Evolutionary conservation across 148 eudicot species (phyloP).

Genomic region (Chenopodium quinoa): DNA sequence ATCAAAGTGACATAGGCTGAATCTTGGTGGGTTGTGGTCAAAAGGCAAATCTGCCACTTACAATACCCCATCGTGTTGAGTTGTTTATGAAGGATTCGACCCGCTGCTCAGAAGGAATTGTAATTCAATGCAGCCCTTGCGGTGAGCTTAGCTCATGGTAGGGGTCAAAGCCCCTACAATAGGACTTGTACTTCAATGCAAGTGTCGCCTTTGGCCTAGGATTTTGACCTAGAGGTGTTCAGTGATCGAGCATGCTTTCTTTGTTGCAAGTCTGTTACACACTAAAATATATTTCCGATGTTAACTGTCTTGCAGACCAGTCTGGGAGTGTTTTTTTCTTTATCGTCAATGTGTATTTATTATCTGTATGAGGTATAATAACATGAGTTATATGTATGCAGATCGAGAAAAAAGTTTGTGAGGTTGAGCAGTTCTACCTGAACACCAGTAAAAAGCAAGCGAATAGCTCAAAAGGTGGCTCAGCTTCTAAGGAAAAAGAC

Average conservation of each 20-base stretch:
- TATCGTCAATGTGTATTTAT: neutral
- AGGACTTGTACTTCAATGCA: too few relatives aligned
- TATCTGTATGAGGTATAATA: slow-evolving; percentile 5
- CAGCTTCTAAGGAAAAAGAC: slow-evolving; percentile 54
- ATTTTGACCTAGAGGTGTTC: too few relatives aligned
- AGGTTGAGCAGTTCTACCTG: slow-evolving; percentile 64
- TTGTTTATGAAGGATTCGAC: too few relatives aligned
- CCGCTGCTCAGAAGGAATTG: too few relatives aligned
- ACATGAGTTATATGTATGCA: slow-evolving; percentile 29
- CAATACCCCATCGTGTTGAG: too few relatives aligned
- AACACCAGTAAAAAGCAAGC: slow-evolving; percentile 40
- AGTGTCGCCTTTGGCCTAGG: too few relatives aligned
- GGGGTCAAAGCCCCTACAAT: too few relatives aligned
- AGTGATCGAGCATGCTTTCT: neutral
- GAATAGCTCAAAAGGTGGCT: slow-evolving; percentile 43
- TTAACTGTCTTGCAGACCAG: neutral
- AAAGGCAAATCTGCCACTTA: too few relatives aligned
- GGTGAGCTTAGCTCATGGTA: too few relatives aligned
- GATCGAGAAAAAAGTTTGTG: slow-evolving; percentile 73
- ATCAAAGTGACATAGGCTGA: too few relatives aligned
- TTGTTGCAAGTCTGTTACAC: neutral
- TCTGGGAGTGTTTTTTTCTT: neutral
- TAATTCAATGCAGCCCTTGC: too few relatives aligned
- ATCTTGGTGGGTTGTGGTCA: too few relatives aligned
- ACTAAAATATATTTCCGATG: neutral